Conservation (phyloP, 75 land plant genomes). For the Gnetum montanum region DNA sequence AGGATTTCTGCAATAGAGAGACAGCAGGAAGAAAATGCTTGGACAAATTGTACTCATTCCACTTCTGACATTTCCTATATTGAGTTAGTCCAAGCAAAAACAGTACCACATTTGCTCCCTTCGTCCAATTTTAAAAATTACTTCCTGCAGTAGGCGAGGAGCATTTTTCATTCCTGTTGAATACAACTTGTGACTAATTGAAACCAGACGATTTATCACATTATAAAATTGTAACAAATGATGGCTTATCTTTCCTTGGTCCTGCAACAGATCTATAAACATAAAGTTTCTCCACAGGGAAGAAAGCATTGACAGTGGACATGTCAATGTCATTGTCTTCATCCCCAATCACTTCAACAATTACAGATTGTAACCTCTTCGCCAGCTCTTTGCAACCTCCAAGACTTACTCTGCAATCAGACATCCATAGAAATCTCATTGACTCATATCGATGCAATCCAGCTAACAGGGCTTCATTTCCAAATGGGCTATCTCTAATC, state of each 20-base stretch:
- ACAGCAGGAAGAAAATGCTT: too few relatives aligned
- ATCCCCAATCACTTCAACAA: slow-evolving; percentile 64
- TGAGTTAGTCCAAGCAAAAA: too few relatives aligned
- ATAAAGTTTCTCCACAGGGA: slow-evolving; percentile 75
- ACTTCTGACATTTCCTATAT: too few relatives aligned
- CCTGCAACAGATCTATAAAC: slow-evolving; percentile 82
- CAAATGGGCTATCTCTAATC: slow-evolving; percentile 90
- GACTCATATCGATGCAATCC: slow-evolving; percentile 71
- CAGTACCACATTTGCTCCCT: neutral
- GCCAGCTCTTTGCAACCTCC: slow-evolving; percentile 64
- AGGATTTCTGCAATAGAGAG: too few relatives aligned
- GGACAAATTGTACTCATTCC: too few relatives aligned
- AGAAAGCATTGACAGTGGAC: too few relatives aligned
- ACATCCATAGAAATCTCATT: slow-evolving; percentile 97
- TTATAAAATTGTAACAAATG: slow-evolving; percentile 45
- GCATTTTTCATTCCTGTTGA: neutral
- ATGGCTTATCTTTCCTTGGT: slow-evolving; percentile 65
- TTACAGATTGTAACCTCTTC: slow-evolving; percentile 41
- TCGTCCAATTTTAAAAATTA: neutral
- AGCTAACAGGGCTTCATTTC: slow-evolving; percentile 61
- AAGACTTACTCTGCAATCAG: slow-evolving; percentile 46
- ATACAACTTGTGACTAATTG: neutral
- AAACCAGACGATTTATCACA: neutral
- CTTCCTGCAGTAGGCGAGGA: neutral
- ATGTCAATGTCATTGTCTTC: slow-evolving; percentile 8